A percentile compares a stretch with the other conserved stretches of the same genome.
phyloP scores from a whole-genome alignment of 306 rosid genomes.

The Inga leiocalycina region DNA sequence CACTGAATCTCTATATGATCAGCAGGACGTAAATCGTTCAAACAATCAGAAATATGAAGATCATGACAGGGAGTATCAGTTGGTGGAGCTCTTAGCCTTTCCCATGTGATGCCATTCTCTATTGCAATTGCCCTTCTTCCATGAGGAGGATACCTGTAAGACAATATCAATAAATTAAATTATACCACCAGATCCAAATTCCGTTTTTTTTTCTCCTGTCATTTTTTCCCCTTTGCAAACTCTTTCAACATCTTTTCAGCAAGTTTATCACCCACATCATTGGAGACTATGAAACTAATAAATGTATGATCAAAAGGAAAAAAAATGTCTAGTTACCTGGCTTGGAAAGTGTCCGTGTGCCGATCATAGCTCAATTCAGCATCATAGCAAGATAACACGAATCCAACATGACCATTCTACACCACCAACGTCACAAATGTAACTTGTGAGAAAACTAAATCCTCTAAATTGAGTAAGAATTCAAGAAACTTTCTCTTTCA shows the following conservation, averaged over 20 bases:
- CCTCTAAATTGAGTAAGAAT: not conserved
- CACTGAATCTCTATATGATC: slow-evolving; percentile 94
- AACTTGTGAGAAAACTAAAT: slow-evolving; percentile 18
- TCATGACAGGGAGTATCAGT: slow-evolving; percentile 70
- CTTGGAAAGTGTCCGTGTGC: slow-evolving; percentile 80
- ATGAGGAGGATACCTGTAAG: slow-evolving; percentile 82
- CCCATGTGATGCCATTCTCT: slow-evolving; percentile 76
- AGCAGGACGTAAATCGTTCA: slow-evolving; percentile 72
- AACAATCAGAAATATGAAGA: slow-evolving; percentile 82
- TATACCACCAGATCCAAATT: slow-evolving; percentile 34
- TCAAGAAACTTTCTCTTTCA: not conserved
- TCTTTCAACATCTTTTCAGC: not conserved
- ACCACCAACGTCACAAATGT: slow-evolving; percentile 27
- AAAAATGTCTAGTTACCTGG: slow-evolving; percentile 63
- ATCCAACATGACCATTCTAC: slow-evolving; percentile 97
- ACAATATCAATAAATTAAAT: slow-evolving; percentile 33
- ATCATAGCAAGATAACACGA: slow-evolving; percentile 95
- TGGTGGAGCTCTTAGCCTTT: slow-evolving; percentile 86
- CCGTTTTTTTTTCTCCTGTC: not conserved
- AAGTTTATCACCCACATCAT: not conserved
- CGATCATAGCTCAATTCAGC: slow-evolving; percentile 89
- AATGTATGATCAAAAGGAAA: slow-evolving; percentile 16
- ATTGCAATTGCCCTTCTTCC: slow-evolving; percentile 79
- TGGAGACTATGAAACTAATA: not conserved
- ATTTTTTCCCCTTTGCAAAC: slow-evolving; percentile 17